A percentile compares a stretch with the other conserved stretches of the same genome.
These are phyloP conservation scores for Chlamydomonas applanata DNA, from an alignment of 139 green algal genomes.

Conservation along the genomic window DNA sequence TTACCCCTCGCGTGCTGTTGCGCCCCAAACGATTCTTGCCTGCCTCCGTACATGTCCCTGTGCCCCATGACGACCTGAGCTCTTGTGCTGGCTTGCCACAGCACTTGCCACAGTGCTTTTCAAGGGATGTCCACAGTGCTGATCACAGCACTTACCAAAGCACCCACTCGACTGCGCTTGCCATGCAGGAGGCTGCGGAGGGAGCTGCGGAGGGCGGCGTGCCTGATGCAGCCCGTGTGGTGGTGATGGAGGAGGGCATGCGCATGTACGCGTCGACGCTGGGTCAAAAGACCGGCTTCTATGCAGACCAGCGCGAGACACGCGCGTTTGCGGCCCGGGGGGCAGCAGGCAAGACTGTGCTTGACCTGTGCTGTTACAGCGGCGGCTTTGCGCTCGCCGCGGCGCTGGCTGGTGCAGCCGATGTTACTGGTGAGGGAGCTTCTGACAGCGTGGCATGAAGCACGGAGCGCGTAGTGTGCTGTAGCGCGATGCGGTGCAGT, in stretches of 20 bases:
- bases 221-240: constrained; percentile 8
- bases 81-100: too few species aligned
- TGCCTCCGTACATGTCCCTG: too few species aligned
- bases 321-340: constrained; percentile 66
- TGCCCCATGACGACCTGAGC: too few species aligned
- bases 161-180: neutral
- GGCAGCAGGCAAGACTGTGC: constrained; percentile 40
- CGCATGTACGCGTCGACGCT: constrained; percentile 32
- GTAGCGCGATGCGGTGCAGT: too few species aligned
- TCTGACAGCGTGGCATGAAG: neutral
- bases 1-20: too few species aligned
- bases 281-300: constrained; percentile 77
- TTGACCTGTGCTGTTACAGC: constrained; percentile 94
- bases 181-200: constrained; percentile 14
- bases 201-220: neutral
- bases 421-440: constrained; percentile 46
- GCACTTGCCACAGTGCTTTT: too few species aligned
- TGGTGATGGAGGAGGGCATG: constrained; percentile 57
- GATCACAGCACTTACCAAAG: too few species aligned
- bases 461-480: too few species aligned
- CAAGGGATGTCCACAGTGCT: too few species aligned
- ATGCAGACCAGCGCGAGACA: constrained; percentile 85
- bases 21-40: too few species aligned
- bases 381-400: constrained; percentile 48
- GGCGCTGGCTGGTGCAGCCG: constrained; percentile 52